phyloP scores from a whole-genome alignment of 805 yeast genomes.

The Wickerhamiella slavikovae region DNA sequence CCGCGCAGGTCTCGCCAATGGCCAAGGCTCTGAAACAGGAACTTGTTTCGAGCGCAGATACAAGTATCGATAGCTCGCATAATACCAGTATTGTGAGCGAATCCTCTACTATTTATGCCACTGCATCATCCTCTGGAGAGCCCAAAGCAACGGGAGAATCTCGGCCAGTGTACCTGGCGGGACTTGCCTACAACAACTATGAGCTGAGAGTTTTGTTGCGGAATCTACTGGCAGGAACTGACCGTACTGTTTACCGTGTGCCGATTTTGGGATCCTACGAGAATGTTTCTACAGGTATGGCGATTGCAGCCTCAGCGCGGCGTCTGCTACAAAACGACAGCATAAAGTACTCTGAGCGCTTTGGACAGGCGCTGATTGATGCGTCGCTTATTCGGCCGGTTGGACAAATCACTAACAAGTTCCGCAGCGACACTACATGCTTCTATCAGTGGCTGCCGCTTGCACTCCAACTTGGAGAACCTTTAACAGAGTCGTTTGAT shows the following conservation, averaged over 20 bases:
- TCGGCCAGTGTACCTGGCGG: too few species aligned
- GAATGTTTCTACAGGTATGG: slow-evolving; percentile 39
- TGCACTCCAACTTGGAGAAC: slow-evolving; percentile 5
- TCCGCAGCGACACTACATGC: slow-evolving; percentile 49
- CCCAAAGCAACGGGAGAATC: too few species aligned
- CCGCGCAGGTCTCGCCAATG: too few species aligned
- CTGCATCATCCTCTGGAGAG: too few species aligned
- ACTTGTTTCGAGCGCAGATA: too few species aligned
- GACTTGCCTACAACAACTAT: slow-evolving; percentile 17
- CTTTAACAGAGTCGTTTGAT: too few species aligned
- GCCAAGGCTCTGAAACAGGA: too few species aligned
- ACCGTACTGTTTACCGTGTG: slow-evolving; percentile 33
- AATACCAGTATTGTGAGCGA: too few species aligned
- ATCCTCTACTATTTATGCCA: too few species aligned
- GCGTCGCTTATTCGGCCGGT: slow-evolving; percentile 40
- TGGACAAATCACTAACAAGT: slow-evolving; percentile 28
- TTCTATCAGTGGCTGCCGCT: slow-evolving; percentile 39
- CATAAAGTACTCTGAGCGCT: slow-evolving; percentile 42
- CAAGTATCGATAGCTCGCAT: too few species aligned
- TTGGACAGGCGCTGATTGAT: slow-evolving; percentile 55
- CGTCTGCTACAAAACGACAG: slow-evolving; percentile 27
- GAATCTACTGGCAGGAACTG: slow-evolving; percentile 26
- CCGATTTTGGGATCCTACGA: slow-evolving; percentile 49
- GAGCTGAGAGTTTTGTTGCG: slow-evolving; percentile 23
- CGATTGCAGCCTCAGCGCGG: slow-evolving; percentile 38